These are phyloP conservation scores for Paracoccidioides lutzii DNA, from an alignment of 2,329 filamentous ascomycete genomes.

Conservation along the genomic window DNA sequence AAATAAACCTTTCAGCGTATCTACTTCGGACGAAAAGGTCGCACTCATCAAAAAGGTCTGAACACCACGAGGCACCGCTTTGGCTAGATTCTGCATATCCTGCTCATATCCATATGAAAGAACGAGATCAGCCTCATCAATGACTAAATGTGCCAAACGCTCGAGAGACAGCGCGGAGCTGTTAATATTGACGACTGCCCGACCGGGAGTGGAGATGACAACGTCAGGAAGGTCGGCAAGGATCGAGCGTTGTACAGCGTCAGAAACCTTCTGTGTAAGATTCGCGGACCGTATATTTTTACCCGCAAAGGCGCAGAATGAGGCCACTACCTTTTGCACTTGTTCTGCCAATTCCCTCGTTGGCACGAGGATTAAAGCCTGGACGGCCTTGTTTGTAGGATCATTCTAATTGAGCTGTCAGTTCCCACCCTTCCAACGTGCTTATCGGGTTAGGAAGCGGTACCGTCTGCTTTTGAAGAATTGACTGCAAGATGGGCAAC, in stretches of 20 bases:
- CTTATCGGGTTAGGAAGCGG: slow-evolving; percentile 8
- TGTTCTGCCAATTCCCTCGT: slow-evolving; percentile 91
- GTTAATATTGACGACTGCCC: slow-evolving; percentile 66
- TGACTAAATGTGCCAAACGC: slow-evolving; percentile 62
- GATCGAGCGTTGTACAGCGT: slow-evolving; percentile 74
- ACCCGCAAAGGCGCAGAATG: slow-evolving; percentile 68
- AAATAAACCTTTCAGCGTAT: slow-evolving; percentile 73
- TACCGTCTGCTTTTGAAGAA: slow-evolving; percentile 65
- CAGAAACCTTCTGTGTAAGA: slow-evolving; percentile 78
- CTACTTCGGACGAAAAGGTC: slow-evolving; percentile 76
- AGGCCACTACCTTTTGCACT: slow-evolving; percentile 64
- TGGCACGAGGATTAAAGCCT: slow-evolving; percentile 80
- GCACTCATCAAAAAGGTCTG: slow-evolving; percentile 92
- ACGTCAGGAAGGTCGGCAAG: slow-evolving; percentile 79
- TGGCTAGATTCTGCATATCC: slow-evolving; percentile 68
- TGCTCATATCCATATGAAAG: slow-evolving; percentile 90
- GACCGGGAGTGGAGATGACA: slow-evolving; percentile 79
- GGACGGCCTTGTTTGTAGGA: slow-evolving; percentile 38
- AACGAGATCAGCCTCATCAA: slow-evolving; percentile 90
- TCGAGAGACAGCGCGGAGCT: slow-evolving; percentile 57
- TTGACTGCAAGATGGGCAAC: slow-evolving; percentile 72
- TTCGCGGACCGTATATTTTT: slow-evolving; percentile 75
- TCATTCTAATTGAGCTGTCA: slow-evolving; percentile 56
- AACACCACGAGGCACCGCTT: slow-evolving; percentile 66
- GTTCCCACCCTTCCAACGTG: neutral